A percentile compares a stretch with the other conserved stretches of the same genome.
Evolutionary conservation across 495 filamentous ascomycete genomes (phyloP).

Genomic region (Cercophora sp.): DNA sequence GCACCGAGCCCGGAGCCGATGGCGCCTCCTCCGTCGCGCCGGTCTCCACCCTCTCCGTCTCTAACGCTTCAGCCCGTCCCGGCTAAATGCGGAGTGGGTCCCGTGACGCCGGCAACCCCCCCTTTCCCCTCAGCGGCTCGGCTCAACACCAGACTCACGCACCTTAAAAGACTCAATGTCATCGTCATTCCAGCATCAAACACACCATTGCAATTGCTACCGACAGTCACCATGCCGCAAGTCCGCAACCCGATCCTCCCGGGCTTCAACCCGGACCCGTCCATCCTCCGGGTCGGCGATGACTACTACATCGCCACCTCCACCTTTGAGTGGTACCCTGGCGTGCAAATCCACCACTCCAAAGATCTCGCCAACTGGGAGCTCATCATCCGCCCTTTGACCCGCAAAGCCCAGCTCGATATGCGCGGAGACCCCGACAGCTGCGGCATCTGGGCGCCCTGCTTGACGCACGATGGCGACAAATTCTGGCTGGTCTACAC

Average conservation of each 20-base stretch:
- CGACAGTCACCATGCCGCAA: conserved; percentile 37
- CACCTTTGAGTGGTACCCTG: conserved; percentile 61
- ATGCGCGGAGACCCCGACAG: conserved; percentile 56
- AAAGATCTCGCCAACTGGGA: conserved; percentile 57
- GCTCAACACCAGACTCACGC: too few species aligned
- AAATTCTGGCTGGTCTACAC: conserved; percentile 57
- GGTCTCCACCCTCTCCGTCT: background rate
- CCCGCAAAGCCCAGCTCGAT: conserved; percentile 55
- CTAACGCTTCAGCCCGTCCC: conserved; percentile 1
- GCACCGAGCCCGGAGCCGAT: too few species aligned
- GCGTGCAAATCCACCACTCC: conserved; percentile 56
- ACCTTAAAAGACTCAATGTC: too few species aligned
- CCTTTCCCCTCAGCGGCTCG: conserved; percentile 7
- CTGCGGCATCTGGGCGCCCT: conserved; percentile 63
- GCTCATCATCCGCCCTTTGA: conserved; percentile 56
- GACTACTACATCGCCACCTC: conserved; percentile 63
- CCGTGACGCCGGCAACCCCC: background rate
- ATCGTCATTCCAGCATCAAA: too few species aligned
- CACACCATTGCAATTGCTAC: too few species aligned
- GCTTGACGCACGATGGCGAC: conserved; percentile 53
- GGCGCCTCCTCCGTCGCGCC: too few species aligned
- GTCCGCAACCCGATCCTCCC: conserved; percentile 58
- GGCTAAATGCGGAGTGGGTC: conserved; percentile 30
- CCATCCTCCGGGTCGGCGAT: conserved; percentile 50
- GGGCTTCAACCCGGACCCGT: conserved; percentile 62